phyloP scores from a whole-genome alignment of 1,284 basidiomycete genomes.

The Tilletia horrida region DNA sequence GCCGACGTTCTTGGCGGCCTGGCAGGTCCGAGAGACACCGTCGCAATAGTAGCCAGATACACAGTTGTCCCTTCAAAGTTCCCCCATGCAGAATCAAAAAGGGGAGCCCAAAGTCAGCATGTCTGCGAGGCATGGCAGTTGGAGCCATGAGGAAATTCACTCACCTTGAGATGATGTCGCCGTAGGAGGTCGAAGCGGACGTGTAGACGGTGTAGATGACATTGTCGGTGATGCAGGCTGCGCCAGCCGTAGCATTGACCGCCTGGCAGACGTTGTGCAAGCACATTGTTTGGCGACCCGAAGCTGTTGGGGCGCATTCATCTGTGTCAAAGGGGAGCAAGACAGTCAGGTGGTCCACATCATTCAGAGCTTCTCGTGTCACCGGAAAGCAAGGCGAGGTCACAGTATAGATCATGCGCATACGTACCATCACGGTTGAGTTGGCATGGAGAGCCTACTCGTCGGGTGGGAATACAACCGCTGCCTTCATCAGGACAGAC shows the following conservation, averaged over 20 bases:
- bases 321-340: not conserved
- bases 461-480: slow-evolving; percentile 13
- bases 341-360: too few relatives aligned
- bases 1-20: not conserved
- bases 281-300: not conserved
- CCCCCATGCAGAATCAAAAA: too few relatives aligned
- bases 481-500: slow-evolving; percentile 21
- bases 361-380: too few relatives aligned
- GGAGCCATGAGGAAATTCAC: not conserved
- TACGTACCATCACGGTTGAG: slow-evolving; percentile 21
- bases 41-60: slow-evolving; percentile 18
- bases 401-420: not conserved
- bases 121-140: not conserved
- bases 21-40: not conserved
- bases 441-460: slow-evolving; percentile 18
- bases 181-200: not conserved
- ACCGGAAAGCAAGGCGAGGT: too few relatives aligned
- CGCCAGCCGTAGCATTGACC: slow-evolving; percentile 12
- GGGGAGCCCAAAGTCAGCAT: not conserved
- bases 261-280: slow-evolving; percentile 14
- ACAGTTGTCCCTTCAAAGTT: slow-evolving; percentile 19
- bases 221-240: slow-evolving; percentile 16
- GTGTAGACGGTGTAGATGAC: slow-evolving; percentile 18
- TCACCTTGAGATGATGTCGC: slow-evolving; percentile 18
- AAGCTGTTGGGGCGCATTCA: slow-evolving; percentile 7